Conservation (phyloP, 2,329 filamentous ascomycete species). For the Aspergillus melleus region DNA sequence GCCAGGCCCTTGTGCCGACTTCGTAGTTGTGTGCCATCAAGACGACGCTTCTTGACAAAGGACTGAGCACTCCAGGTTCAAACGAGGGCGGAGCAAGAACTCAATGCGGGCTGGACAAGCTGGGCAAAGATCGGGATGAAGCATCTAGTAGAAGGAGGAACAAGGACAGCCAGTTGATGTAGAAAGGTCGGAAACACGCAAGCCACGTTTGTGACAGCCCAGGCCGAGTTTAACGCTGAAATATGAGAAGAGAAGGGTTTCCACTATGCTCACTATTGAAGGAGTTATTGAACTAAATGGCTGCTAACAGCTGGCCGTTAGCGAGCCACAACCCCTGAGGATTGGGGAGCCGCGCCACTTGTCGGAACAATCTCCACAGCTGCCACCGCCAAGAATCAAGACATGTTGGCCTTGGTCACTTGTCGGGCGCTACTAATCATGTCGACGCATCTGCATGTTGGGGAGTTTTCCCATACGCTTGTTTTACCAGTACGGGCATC, state of each 20-base stretch:
- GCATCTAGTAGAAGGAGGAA: slow-evolving; percentile 28
- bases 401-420: background rate
- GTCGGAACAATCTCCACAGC: slow-evolving; percentile 21
- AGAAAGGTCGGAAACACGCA: background rate
- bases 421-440: no score
- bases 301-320: slow-evolving; percentile 31
- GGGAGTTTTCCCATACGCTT: background rate
- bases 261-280: slow-evolving; percentile 14
- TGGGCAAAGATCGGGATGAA: slow-evolving; percentile 14
- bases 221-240: background rate
- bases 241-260: slow-evolving; percentile 12
- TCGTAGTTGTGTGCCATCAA: slow-evolving; percentile 87
- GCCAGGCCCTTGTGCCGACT: slow-evolving; percentile 96
- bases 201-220: background rate
- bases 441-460: background rate
- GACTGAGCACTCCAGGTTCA: slow-evolving; percentile 7
- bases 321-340: slow-evolving; percentile 33
- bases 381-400: slow-evolving; percentile 20
- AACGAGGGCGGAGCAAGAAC: slow-evolving; percentile 14
- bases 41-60: slow-evolving; percentile 1
- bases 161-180: slow-evolving; percentile 12
- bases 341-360: slow-evolving; percentile 25
- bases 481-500: background rate
- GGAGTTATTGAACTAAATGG: slow-evolving; percentile 22
- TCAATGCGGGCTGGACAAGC: slow-evolving; percentile 15